These are phyloP conservation scores for Vanderwaltozyma verrucispora DNA, from an alignment of 805 yeast genomes.

Conservation along the genomic window DNA sequence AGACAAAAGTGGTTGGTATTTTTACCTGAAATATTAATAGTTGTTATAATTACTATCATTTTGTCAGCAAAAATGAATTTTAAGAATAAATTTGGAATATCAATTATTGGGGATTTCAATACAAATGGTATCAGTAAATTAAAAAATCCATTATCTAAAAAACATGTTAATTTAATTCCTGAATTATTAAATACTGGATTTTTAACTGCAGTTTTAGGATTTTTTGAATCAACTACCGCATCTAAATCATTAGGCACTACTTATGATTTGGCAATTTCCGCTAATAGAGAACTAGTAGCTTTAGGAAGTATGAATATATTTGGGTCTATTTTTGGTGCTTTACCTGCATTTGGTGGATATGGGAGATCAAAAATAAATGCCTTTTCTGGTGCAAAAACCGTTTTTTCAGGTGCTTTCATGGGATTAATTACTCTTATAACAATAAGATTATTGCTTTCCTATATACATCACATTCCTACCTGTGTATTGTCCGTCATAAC, in stretches of 20 bases:
- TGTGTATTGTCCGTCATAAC: slow-evolving; percentile 76
- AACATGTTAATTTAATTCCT: slow-evolving; percentile 39
- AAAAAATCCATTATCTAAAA: slow-evolving; percentile 46
- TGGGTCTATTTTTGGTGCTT: slow-evolving; percentile 49
- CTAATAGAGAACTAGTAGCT: slow-evolving; percentile 83
- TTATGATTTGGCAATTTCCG: slow-evolving; percentile 59
- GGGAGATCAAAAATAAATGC: slow-evolving; percentile 88
- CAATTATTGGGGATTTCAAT: slow-evolving; percentile 58
- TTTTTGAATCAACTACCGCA: slow-evolving; percentile 89
- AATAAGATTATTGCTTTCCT: slow-evolving; percentile 46
- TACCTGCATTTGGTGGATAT: slow-evolving; percentile 94
- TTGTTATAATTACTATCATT: slow-evolving; percentile 53
- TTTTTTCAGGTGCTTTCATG: slow-evolving; percentile 74
- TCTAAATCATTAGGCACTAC: slow-evolving; percentile 73
- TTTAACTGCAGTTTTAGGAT: slow-evolving; percentile 75
- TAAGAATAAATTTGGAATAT: slow-evolving; percentile 43
- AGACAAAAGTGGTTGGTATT: slow-evolving; percentile 40
- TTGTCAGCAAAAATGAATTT: slow-evolving; percentile 40
- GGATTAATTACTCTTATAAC: slow-evolving; percentile 65
- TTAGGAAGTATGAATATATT: slow-evolving; percentile 65
- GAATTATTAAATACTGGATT: slow-evolving; percentile 58
- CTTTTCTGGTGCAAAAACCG: slow-evolving; percentile 78
- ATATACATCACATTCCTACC: slow-evolving; percentile 63
- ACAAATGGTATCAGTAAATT: slow-evolving; percentile 38
- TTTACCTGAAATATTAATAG: slow-evolving; percentile 76